A percentile compares a stretch with the other conserved stretches of the same genome.
Conservation (phyloP, 345 rosid species). For the Hibiscus trionum region DNA sequence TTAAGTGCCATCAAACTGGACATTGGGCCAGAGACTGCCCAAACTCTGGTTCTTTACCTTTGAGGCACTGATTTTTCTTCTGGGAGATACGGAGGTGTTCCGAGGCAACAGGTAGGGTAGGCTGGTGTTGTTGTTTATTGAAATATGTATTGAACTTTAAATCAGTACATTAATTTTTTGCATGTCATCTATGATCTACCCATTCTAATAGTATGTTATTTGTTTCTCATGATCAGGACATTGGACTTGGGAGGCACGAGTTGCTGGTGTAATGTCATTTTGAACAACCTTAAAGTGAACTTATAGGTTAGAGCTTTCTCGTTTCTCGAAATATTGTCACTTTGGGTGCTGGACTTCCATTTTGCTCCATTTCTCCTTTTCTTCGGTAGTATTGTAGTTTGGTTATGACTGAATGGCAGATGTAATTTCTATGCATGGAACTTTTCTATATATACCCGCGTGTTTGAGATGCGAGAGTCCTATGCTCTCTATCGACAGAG, state of each 20-base stretch:
- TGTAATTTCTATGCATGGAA: background rate
- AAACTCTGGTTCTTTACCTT: conserved; percentile 19
- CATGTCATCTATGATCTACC: background rate
- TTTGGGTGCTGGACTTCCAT: background rate
- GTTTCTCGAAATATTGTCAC: background rate
- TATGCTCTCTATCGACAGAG: background rate
- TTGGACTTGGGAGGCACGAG: background rate
- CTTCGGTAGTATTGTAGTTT: background rate
- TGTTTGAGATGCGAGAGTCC: background rate
- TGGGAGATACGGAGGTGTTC: conserved; percentile 39
- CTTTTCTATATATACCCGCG: background rate
- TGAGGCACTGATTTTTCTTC: conserved; percentile 29
- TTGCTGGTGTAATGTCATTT: background rate
- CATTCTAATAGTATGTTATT: background rate
- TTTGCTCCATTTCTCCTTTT: background rate
- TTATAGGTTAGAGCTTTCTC: background rate
- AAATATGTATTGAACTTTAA: background rate
- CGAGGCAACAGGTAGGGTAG: conserved; percentile 43
- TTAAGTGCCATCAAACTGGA: conserved; percentile 52
- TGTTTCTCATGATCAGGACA: background rate
- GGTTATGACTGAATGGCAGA: background rate
- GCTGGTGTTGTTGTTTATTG: conserved; percentile 29
- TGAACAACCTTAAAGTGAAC: background rate
- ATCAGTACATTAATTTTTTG: background rate
- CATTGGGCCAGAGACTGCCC: conserved; percentile 73